Conservation (phyloP, 345 rosid species). For the Eucalyptus paniculata region DNA sequence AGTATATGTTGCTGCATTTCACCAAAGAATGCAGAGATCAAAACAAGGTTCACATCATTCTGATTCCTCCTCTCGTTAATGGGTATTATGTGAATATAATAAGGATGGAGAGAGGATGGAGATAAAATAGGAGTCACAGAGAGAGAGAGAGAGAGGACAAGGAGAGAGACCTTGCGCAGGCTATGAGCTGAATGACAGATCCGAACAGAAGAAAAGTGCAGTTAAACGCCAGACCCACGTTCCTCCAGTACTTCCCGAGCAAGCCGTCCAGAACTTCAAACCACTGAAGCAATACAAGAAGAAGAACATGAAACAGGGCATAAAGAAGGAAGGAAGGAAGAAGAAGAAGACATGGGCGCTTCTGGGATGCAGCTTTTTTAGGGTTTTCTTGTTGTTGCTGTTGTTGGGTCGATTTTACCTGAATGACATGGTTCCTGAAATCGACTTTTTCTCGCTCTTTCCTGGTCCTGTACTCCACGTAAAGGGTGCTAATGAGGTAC, state of each 20-base stretch:
- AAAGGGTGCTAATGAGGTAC: conserved; percentile 84
- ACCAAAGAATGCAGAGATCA: not conserved
- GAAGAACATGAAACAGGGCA: not conserved
- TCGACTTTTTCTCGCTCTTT: conserved; percentile 92
- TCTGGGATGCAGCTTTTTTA: not conserved
- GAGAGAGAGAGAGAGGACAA: not conserved
- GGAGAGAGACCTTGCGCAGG: conserved; percentile 83
- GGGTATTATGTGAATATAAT: not conserved
- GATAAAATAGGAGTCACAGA: not conserved
- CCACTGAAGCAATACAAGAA: conserved; percentile 37
- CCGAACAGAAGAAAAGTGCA: conserved; percentile 99
- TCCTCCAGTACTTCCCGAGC: conserved; percentile 97
- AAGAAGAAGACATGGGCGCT: not conserved
- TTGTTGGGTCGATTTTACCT: conserved; percentile 16
- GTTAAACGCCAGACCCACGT: conserved; percentile 96
- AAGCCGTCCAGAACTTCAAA: conserved; percentile 99
- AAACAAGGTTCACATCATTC: not conserved
- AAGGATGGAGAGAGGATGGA: not conserved
- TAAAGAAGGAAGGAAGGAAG: not conserved
- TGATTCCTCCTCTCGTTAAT: not conserved
- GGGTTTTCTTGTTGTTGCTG: not conserved
- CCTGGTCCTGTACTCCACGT: conserved; percentile 94
- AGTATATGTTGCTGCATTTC: conserved; percentile 83
- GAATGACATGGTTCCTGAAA: conserved; percentile 98
- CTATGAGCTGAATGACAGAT: conserved; percentile 99